phyloP scores from a whole-genome alignment of 495 filamentous ascomycete genomes.

The Lindgomyces ingoldianus region DNA sequence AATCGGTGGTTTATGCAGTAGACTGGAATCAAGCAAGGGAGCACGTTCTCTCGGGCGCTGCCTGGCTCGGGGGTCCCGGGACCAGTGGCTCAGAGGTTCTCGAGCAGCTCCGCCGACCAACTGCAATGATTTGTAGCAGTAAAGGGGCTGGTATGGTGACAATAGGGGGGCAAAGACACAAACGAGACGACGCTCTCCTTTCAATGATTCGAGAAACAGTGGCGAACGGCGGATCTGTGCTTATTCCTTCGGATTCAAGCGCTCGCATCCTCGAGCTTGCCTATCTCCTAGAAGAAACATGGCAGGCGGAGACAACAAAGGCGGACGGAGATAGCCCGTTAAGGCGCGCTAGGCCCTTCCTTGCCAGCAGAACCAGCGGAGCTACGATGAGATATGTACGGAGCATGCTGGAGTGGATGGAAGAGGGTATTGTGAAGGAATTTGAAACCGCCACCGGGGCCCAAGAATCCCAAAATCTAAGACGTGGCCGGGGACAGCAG shows the following conservation, averaged over 20 bases:
- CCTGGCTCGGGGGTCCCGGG: slow-evolving; percentile 84
- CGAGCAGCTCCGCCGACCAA: slow-evolving; percentile 88
- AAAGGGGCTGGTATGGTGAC: slow-evolving; percentile 73
- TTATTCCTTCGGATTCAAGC: slow-evolving; percentile 94
- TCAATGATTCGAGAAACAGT: slow-evolving; percentile 76
- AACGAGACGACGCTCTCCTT: slow-evolving; percentile 81
- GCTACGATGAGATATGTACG: slow-evolving; percentile 84
- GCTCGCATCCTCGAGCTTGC: slow-evolving; percentile 90
- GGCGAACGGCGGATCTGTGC: slow-evolving; percentile 81
- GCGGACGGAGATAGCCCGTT: slow-evolving; percentile 52
- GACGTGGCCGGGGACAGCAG: slow-evolving; percentile 26
- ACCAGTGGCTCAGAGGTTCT: slow-evolving; percentile 85
- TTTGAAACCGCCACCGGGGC: slow-evolving; percentile 72
- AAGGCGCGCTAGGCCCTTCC: slow-evolving; percentile 69
- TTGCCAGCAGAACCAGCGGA: slow-evolving; percentile 77
- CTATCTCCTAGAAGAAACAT: slow-evolving; percentile 88
- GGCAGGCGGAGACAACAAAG: slow-evolving; percentile 60
- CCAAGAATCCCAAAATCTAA: slow-evolving; percentile 26
- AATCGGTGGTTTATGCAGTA: slow-evolving; percentile 95
- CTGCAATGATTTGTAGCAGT: slow-evolving; percentile 86
- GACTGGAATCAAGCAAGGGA: slow-evolving; percentile 97
- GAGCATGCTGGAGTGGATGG: slow-evolving; percentile 99
- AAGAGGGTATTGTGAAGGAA: slow-evolving; percentile 85
- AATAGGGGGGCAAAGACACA: slow-evolving; percentile 68
- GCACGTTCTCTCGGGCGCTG: slow-evolving; percentile 88